Base-by-base conservation (phyloP, 176 grass and related monocot species). In the Oryza officinalis region DNA sequence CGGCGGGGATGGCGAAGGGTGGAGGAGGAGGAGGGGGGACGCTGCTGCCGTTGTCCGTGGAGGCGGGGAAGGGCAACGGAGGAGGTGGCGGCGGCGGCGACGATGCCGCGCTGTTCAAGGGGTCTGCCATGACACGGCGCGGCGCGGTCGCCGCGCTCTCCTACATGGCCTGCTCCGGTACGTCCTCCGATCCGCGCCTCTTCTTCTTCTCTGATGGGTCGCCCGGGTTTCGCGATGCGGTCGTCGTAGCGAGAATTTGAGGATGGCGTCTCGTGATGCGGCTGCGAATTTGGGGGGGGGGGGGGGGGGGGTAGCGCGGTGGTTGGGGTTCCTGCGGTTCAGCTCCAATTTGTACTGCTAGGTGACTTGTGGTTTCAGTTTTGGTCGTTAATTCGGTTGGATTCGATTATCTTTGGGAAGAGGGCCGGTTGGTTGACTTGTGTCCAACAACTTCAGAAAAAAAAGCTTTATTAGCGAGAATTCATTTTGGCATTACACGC, bases 121-220 rank as follows among this genome's bases (percentile, higher is more conserved):
- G 96, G 0, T 96, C 93, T 69, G 89, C 87, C 85, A 96, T 99
- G 96, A 94, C 89, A 72, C 84, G 64, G 33, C 93, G 91, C 54
- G 91, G 91, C 64, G 91, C 83, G 37, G 87, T 86, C 65, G 96
- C 96, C 38, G 96, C 96, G 45, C 83, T 99, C 77, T 99, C 93
- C 76, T 99, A 96, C 96, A 96, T 99, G 96, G 26, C 77, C 15
- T 99, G 96, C 89, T 90, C 96, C 10, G 96, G 96, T 99, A 79
- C 77, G 78, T 45, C 2, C 27, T 6, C 60, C 75, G 70, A 74
- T 90, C 81, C 80, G 45, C 27, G 17, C 47, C 8, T 4, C 33
- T 35, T 33, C 57, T 61, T 61, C 52, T 33, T 40, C 46, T 57
- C 28, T 7, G 27, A 26, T 11, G 13, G 64, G 43, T 40, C n/a